Evolutionary conservation across 2,329 filamentous ascomycete genomes (phyloP), one percentile per base, ranked within the genome.

Genomic region (Aureobasidium vineae): DNA sequence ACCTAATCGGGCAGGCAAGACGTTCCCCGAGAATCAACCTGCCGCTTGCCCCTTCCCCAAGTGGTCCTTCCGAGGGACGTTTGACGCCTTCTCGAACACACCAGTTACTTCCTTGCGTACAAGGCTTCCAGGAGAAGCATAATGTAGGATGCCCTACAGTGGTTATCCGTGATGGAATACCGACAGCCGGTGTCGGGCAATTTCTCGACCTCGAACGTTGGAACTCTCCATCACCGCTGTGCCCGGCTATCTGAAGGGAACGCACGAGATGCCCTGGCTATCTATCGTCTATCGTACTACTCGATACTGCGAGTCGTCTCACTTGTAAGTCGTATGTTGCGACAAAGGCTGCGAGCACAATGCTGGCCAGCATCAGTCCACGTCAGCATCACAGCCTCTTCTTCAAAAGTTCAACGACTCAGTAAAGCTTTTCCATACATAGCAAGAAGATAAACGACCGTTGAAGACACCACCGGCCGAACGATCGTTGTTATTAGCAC

Each of bases 391-490:
- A 19, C 6, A 15, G 16, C 23, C n/a, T 49, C 19, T 38, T 38
- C 28, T 5, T 47, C 45, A 50, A 50, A 16, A 16, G 45, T 52
- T 52, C 59, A 52, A 63, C 59, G 45, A 63, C 36, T 63, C 59
- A 19, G 33, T 52, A 52, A 63, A 50, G 41, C 59, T 63, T 63
- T 41, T 63, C 59, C 43, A 52, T 52, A 63, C 59, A 52, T 16
- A 52, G 43, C 13, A 52, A 40, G 33, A 47, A 63, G 15, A 26
- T 16, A 16, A 63, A 41, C 28, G 45, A 41, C 45, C 59, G 59
- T 63, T 63, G 33, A 1, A 41, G 59, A 47, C 36, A 63, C 47
- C 59, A 52, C 21, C 57, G 36, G 26, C 59, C 36, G 28, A 63
- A 63, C 59, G 57, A 31, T 23, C 41, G 31, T 47, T 49, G 57